Evolutionary conservation across 139 green algal genomes (phyloP).

Genomic region (Microglena sp.): DNA sequence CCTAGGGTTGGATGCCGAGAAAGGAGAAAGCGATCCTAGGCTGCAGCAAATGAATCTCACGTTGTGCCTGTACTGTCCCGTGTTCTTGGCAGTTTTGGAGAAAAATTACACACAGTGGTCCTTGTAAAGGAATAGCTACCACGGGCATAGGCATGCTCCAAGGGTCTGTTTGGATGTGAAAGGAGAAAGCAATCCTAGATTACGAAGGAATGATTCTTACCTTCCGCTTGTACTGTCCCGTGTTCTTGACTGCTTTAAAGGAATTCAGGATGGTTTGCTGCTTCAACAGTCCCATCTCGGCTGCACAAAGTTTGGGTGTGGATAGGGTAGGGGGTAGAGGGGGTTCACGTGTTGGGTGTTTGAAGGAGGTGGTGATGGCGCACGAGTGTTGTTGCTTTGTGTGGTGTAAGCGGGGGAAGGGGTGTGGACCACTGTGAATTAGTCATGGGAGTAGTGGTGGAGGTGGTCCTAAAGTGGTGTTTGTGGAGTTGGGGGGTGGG

Average conservation of each 20-base stretch:
- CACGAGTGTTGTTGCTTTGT: too few relatives aligned
- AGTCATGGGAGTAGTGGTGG: too few relatives aligned
- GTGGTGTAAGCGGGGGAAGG: too few relatives aligned
- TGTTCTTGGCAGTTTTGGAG: neutral
- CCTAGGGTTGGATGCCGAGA: too few relatives aligned
- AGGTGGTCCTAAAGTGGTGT: too few relatives aligned
- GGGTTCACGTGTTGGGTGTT: too few relatives aligned
- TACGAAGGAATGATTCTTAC: neutral
- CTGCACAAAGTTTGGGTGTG: slow-evolving; percentile 9
- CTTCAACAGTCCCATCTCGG: slow-evolving; percentile 26
- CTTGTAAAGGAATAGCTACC: neutral
- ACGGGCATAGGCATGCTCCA: neutral
- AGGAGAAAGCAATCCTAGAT: too few relatives aligned
- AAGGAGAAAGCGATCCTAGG: too few relatives aligned
- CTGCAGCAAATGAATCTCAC: too few relatives aligned
- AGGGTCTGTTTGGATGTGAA: neutral
- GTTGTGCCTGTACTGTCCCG: neutral
- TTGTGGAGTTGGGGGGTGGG: too few relatives aligned
- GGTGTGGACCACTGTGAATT: too few relatives aligned
- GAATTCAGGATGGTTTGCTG: slow-evolving; percentile 18
- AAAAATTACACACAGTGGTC: neutral
- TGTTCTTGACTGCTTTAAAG: slow-evolving; percentile 6
- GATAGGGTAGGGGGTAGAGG: neutral
- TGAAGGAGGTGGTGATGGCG: too few relatives aligned
- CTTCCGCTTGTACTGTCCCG: neutral